These are phyloP conservation scores for Mimosa pudica DNA, from an alignment of 306 rosid species.

Conservation along the genomic window DNA sequence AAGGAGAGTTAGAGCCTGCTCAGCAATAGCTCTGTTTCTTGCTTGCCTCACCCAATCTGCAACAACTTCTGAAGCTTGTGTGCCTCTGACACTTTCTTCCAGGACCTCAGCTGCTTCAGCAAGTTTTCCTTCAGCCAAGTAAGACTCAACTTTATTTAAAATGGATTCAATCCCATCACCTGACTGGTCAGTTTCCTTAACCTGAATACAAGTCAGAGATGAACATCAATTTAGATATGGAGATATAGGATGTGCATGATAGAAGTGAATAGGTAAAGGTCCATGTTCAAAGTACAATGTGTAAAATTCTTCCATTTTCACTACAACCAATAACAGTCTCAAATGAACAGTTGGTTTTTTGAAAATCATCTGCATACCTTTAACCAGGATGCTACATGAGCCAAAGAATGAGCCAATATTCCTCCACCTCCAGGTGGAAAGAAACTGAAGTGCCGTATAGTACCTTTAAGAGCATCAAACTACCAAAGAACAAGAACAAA, in stretches of 20 bases:
- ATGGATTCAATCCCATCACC: slow-evolving; percentile 92
- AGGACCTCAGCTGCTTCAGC: slow-evolving; percentile 84
- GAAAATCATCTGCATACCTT: slow-evolving; percentile 58
- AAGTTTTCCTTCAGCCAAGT: slow-evolving; percentile 83
- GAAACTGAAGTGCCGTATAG: slow-evolving; percentile 69
- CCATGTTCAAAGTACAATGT: neutral
- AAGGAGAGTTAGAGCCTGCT: slow-evolving; percentile 84
- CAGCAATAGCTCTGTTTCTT: slow-evolving; percentile 92
- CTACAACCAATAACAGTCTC: slow-evolving; percentile 20
- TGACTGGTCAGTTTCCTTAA: slow-evolving; percentile 68
- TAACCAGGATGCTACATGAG: slow-evolving; percentile 77
- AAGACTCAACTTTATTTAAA: slow-evolving; percentile 72
- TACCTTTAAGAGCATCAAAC: slow-evolving; percentile 81
- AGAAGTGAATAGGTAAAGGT: slow-evolving; percentile 15
- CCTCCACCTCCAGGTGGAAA: slow-evolving; percentile 90
- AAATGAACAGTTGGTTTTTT: slow-evolving; percentile 17
- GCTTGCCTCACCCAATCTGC: slow-evolving; percentile 74
- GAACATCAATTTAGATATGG: slow-evolving; percentile 27
- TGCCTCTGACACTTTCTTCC: slow-evolving; percentile 83
- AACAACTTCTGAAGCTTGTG: slow-evolving; percentile 71
- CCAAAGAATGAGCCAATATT: slow-evolving; percentile 77
- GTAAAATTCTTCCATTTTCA: slow-evolving; percentile 15
- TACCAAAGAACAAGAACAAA: slow-evolving; percentile 45
- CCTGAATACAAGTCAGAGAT: slow-evolving; percentile 51
- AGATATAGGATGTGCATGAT: neutral